Conservation (phyloP, 371 early-diverging fungal species). For the Saksenaea oblongispora region DNA sequence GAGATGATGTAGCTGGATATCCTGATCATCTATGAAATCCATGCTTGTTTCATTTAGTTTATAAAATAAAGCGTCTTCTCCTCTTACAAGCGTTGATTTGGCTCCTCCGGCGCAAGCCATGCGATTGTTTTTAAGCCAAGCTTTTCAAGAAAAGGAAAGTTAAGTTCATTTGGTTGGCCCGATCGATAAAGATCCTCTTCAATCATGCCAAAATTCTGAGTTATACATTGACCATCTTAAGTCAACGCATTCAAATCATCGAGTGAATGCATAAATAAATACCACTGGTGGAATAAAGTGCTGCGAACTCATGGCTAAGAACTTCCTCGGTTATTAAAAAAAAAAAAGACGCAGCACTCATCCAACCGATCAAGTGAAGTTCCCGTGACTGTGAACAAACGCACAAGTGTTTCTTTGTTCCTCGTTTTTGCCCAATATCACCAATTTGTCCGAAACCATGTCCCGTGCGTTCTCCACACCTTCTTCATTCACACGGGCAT, state of each 20-base stretch:
- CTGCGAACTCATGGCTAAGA: conserved; percentile 64
- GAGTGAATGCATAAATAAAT: conserved; percentile 6
- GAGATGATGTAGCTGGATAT: conserved; percentile 87
- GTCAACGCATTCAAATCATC: not conserved
- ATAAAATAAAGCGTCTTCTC: not conserved
- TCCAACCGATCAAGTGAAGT: not conserved
- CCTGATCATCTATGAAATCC: conserved; percentile 97
- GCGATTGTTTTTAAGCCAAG: conserved; percentile 90
- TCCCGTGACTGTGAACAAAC: not conserved
- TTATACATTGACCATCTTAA: not conserved
- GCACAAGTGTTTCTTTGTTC: too few species aligned
- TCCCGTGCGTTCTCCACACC: too few species aligned
- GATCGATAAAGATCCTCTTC: conserved; percentile 96
- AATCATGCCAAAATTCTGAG: conserved; percentile 93
- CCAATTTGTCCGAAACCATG: too few species aligned
- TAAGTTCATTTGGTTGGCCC: conserved; percentile 98
- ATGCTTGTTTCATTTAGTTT: conserved; percentile 45
- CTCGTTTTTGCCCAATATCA: too few species aligned
- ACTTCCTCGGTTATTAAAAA: not conserved
- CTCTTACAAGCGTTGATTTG: conserved; percentile 86
- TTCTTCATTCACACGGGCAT: too few species aligned
- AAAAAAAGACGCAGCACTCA: not conserved
- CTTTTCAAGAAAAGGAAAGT: conserved; percentile 95
- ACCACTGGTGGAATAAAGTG: conserved; percentile 84
- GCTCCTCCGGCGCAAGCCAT: conserved; percentile 95